Evolutionary conservation across 352 stramenopile species (phyloP).

Genomic region (Phytophthora quininea): DNA sequence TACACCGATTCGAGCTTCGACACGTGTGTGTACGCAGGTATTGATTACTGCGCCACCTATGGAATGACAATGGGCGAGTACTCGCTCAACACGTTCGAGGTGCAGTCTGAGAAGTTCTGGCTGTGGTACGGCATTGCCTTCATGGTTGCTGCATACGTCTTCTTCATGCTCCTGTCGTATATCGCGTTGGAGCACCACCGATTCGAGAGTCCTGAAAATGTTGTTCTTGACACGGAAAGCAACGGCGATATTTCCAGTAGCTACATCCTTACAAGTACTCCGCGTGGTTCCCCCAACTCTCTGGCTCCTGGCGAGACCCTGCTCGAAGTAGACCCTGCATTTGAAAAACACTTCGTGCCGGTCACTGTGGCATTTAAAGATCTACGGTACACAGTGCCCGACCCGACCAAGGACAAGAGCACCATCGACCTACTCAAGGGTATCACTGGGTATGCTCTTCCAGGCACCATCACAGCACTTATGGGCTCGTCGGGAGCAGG

Average conservation of each 20-base stretch:
- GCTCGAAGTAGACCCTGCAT: neutral
- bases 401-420: neutral
- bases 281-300: neutral
- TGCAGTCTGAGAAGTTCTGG: conserved; percentile 41
- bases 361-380: neutral
- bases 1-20: conserved; percentile 39
- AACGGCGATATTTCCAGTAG: neutral
- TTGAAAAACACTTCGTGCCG: neutral
- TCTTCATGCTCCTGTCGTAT: conserved; percentile 50
- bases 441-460: neutral
- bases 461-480: neutral
- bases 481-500: neutral
- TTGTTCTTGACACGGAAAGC: conserved; percentile 7
- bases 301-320: neutral
- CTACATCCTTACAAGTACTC: neutral
- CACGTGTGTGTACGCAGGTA: conserved; percentile 31
- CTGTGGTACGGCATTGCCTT: conserved; percentile 40
- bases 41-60: conserved; percentile 44
- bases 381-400: neutral
- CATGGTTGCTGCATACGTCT: conserved; percentile 41
- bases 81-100: conserved; percentile 43
- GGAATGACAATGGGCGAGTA: conserved; percentile 48
- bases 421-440: neutral
- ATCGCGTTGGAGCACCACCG: conserved; percentile 48
- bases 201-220: conserved; percentile 1